These are phyloP conservation scores for Dalbergia cultrata DNA, from an alignment of 306 rosid species.

Conservation along the genomic window DNA sequence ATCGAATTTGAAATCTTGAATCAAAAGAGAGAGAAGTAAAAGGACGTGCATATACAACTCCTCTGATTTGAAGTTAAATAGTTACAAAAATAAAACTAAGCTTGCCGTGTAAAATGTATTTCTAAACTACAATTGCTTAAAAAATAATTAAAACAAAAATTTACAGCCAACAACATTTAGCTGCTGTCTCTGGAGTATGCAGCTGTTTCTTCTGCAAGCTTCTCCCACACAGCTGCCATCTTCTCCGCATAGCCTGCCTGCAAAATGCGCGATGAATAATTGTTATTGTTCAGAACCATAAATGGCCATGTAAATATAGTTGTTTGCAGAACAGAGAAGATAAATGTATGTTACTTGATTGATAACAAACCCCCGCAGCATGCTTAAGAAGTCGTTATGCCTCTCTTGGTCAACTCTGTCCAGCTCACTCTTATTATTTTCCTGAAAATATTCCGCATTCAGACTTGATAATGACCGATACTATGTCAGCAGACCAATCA, in stretches of 20 bases:
- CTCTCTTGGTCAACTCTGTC: slow-evolving; percentile 59
- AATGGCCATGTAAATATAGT: not conserved
- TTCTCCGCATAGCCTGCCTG: slow-evolving; percentile 93
- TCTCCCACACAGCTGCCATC: slow-evolving; percentile 81
- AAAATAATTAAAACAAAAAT: slow-evolving; percentile 38
- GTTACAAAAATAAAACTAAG: slow-evolving; percentile 8
- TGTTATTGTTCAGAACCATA: slow-evolving; percentile 31
- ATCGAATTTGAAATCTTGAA: slow-evolving; percentile 23
- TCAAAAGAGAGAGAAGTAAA: not conserved
- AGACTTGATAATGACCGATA: not conserved
- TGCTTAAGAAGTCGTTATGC: slow-evolving; percentile 52
- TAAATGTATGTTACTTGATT: slow-evolving; percentile 50
- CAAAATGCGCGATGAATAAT: slow-evolving; percentile 1
- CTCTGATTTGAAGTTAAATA: slow-evolving; percentile 21
- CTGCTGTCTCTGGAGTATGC: slow-evolving; percentile 59
- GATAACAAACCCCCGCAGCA: slow-evolving; percentile 57
- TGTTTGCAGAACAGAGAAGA: slow-evolving; percentile 11
- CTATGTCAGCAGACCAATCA: slow-evolving; percentile 2
- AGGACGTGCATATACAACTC: slow-evolving; percentile 36
- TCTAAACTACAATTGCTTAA: slow-evolving; percentile 21
- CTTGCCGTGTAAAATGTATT: not conserved
- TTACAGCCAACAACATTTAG: slow-evolving; percentile 62
- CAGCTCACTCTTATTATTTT: slow-evolving; percentile 56
- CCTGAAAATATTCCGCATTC: slow-evolving; percentile 46
- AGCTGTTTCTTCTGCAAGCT: slow-evolving; percentile 82